phyloP scores from a whole-genome alignment of 805 yeast species.

The Metschnikowia proteae region DNA sequence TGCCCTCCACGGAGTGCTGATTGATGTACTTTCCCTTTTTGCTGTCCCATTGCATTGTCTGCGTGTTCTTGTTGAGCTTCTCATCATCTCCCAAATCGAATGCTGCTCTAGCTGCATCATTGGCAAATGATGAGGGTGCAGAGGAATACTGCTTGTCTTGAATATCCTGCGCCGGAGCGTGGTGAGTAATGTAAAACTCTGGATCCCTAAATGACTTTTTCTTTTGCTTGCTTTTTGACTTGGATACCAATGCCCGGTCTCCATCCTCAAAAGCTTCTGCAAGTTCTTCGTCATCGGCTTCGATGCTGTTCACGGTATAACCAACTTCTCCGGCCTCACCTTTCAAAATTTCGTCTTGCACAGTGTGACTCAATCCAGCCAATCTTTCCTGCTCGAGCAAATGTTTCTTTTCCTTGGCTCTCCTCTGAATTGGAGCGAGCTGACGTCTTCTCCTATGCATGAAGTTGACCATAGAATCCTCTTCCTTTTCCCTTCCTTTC shows the following conservation, averaged over 20 bases:
- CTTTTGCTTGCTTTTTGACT: constrained; percentile 27
- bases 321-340: constrained; percentile 49
- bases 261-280: constrained; percentile 50
- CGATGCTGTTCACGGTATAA: constrained; percentile 38
- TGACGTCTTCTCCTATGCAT: constrained; percentile 86
- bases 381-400: constrained; percentile 67
- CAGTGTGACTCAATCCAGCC: constrained; percentile 68
- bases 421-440: constrained; percentile 80
- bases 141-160: constrained; percentile 72
- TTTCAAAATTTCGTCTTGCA: constrained; percentile 70
- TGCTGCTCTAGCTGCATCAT: constrained; percentile 79
- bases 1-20: constrained; percentile 64
- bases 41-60: constrained; percentile 86
- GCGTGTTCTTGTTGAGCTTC: constrained; percentile 63
- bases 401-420: constrained; percentile 67
- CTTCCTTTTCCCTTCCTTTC: constrained; percentile 45
- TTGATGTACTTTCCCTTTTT: constrained; percentile 88
- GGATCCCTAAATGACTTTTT: constrained; percentile 67
- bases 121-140: constrained; percentile 59
- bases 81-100: constrained; percentile 82
- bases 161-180: constrained; percentile 73
- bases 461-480: constrained; percentile 67
- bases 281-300: constrained; percentile 45
- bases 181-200: constrained; percentile 78
- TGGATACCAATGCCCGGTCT: constrained; percentile 35